A percentile compares a stretch with the other conserved stretches of the same genome.
These are phyloP conservation scores for Penicillium paneum DNA, from an alignment of 2,329 filamentous ascomycete species.

Conservation along the genomic window DNA sequence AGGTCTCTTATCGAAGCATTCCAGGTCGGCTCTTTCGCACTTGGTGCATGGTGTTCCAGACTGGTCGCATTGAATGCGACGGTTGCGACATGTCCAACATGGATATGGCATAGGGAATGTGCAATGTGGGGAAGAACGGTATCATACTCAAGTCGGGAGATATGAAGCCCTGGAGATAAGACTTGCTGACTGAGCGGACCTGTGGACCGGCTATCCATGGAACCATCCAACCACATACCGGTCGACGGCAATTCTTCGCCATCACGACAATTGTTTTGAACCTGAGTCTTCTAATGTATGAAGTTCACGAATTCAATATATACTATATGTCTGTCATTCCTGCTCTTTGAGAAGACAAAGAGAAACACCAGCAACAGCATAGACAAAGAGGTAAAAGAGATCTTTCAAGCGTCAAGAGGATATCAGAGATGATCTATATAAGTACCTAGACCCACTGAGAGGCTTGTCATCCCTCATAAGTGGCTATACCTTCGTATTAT, in stretches of 20 bases:
- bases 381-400: background rate
- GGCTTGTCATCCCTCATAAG: background rate
- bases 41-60: constrained; percentile 31
- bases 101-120: constrained; percentile 6
- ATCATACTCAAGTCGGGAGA: background rate
- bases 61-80: constrained; percentile 36
- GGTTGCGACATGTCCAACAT: constrained; percentile 38
- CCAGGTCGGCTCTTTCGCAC: constrained; percentile 33
- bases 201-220: background rate
- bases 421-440: background rate
- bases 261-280: background rate
- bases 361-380: background rate
- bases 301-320: background rate
- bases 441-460: no score
- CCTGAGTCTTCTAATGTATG: background rate
- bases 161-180: background rate
- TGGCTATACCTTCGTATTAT: background rate
- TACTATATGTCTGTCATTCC: background rate
- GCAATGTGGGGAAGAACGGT: background rate
- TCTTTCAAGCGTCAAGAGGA: no score
- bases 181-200: constrained; percentile 4
- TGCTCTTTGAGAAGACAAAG: background rate
- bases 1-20: constrained; percentile 35
- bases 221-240: background rate
- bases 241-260: background rate